Percentiles rank a stretch among this genome's conserved stretches.
These are phyloP conservation scores for Leccinum solheimii DNA, from an alignment of 1,284 basidiomycete species.

Conservation along the genomic window DNA sequence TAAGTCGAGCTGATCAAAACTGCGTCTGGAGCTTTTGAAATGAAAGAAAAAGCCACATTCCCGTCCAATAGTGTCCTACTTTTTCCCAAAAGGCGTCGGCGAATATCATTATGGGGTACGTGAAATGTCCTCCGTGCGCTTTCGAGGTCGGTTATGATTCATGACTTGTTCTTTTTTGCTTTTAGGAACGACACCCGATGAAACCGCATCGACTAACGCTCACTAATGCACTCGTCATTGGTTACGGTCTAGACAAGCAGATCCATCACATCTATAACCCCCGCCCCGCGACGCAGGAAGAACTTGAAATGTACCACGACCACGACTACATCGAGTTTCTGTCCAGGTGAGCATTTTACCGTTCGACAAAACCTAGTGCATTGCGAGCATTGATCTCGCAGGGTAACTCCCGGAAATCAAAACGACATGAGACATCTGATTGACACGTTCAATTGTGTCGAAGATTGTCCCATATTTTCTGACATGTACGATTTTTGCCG, in stretches of 20 bases:
- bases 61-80: conserved; percentile 89
- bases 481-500: conserved; percentile 92
- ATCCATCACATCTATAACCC: conserved; percentile 93
- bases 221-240: conserved; percentile 94
- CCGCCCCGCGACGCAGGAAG: conserved; percentile 83
- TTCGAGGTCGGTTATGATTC: background rate
- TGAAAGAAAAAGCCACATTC: conserved; percentile 68
- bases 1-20: conserved; percentile 43
- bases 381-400: conserved; percentile 30
- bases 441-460: conserved; percentile 85
- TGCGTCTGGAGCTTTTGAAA: conserved; percentile 12
- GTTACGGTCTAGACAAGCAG: conserved; percentile 94
- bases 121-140: conserved; percentile 2
- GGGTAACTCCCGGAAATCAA: conserved; percentile 83
- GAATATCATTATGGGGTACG: conserved; percentile 93
- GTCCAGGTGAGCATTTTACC: conserved; percentile 58
- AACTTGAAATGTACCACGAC: conserved; percentile 92
- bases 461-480: conserved; percentile 92
- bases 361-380: background rate
- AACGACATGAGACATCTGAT: conserved; percentile 71
- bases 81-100: conserved; percentile 92
- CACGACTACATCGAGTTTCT: conserved; percentile 95
- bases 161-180: background rate
- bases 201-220: conserved; percentile 94
- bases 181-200: conserved; percentile 95